Base-by-base conservation (phyloP, 306 rosid species). In the Morella rubra region DNA sequence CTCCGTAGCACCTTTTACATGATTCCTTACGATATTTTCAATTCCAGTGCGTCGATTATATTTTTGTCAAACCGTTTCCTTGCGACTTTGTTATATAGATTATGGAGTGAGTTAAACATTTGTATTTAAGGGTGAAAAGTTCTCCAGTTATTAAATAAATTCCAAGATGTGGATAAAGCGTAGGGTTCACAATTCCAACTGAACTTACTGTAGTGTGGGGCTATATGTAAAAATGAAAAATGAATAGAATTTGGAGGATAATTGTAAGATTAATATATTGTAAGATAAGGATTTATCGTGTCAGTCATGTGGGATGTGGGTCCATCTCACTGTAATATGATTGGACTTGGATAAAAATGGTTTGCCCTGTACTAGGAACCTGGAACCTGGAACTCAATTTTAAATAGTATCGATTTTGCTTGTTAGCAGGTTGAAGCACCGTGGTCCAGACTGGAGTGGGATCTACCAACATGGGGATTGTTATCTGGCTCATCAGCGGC, bases 381-480 rank as follows among this genome's bases (percentile, higher is more conserved):
- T n/a, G 27, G 27, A 32, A 32, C 37, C 37, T 32, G 37, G 37
- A 32, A 32, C 37, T 32, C 37, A 32, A n/a, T 42, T 45, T 66
- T 78, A 67, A 44, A 7, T 77, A 7, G 47, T 72, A 27, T 45
- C 46, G 3, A 11, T 77, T 46, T 2, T 65, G 73, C 18, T 24
- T 15, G 77, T 72, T 7, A 9, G 76, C 79, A 94, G 98, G 76
- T 80, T 94, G 93, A 91, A 88, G 89, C 97, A 94, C 84, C 96
- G 96, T 75, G 98, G 97, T 0, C 97, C 97, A 9, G 98, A 94
- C 15, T 94, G 97, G 98, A 94, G 98, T 84, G 97, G 98, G 59
- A 84, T 94, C 20, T 89, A 94, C 59, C 96, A 91, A 78, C 88
- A 90, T 65, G 91, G 87, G 58, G 96, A 94, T 46, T 90, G 90